phyloP scores from a whole-genome alignment of 2,329 filamentous ascomycete species.

The Colletotrichum liaoningense region DNA sequence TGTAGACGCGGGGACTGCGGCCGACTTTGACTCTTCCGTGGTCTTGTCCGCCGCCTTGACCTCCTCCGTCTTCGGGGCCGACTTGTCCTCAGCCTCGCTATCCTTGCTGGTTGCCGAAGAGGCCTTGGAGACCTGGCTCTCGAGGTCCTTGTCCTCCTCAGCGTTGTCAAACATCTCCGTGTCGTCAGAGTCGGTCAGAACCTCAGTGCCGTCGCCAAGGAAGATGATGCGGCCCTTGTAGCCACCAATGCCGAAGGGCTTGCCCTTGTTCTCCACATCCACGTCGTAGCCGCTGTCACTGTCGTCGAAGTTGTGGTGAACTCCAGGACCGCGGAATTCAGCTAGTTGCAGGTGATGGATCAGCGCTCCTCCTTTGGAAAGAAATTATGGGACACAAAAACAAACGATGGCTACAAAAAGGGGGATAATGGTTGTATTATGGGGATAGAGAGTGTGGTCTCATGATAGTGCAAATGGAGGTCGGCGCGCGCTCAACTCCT shows the following conservation, averaged over 20 bases:
- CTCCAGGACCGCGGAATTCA: constrained; percentile 85
- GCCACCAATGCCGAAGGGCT: constrained; percentile 74
- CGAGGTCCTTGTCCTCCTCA: constrained; percentile 87
- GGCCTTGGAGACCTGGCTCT: constrained; percentile 81
- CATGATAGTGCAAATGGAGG: constrained; percentile 27
- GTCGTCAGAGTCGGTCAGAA: constrained; percentile 88
- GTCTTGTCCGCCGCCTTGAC: constrained; percentile 32
- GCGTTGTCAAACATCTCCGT: constrained; percentile 92
- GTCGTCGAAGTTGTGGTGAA: constrained; percentile 86
- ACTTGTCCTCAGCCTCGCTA: constrained; percentile 39
- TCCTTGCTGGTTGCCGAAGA: constrained; percentile 34
- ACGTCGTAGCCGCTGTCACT: constrained; percentile 82
- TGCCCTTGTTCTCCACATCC: constrained; percentile 74
- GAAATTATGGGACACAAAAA: constrained; percentile 29
- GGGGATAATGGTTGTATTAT: constrained; percentile 31
- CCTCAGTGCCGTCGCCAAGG: constrained; percentile 93
- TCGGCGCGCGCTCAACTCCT: constrained; percentile 31
- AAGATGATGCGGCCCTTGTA: constrained; percentile 91
- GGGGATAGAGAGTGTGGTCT: constrained; percentile 29
- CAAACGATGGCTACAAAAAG: constrained; percentile 26
- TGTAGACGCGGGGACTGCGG: constrained; percentile 22
- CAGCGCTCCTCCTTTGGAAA: constrained; percentile 36
- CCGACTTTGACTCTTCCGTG: constrained; percentile 33
- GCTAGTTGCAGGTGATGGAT: constrained; percentile 59
- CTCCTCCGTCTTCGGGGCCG: constrained; percentile 39